These are phyloP conservation scores for Xylaria sp. DNA, from an alignment of 2,329 filamentous ascomycete genomes.

Conservation along the genomic window DNA sequence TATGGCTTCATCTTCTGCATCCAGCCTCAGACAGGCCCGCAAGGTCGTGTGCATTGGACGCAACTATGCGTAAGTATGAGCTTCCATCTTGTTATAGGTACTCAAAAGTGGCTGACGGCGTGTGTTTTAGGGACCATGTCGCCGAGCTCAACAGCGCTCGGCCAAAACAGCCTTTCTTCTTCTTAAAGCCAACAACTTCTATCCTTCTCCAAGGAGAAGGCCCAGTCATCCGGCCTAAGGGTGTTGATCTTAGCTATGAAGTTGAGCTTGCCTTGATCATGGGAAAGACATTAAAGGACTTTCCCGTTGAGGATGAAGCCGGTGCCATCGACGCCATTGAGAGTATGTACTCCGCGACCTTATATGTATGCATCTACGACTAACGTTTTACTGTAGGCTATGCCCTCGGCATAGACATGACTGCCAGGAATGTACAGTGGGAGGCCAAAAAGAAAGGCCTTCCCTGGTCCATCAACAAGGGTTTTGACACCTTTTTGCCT, in stretches of 20 bases:
- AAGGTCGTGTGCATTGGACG: constrained; percentile 94
- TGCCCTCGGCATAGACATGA: constrained; percentile 95
- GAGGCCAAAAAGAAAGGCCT: constrained; percentile 97
- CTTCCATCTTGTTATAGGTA: background rate
- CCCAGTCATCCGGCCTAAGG: constrained; percentile 82
- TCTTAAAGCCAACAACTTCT: constrained; percentile 91
- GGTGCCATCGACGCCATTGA: constrained; percentile 85
- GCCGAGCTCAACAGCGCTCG: constrained; percentile 87
- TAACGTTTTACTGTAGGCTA: constrained; percentile 68
- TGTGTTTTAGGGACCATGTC: constrained; percentile 81
- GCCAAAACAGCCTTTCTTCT: constrained; percentile 98
- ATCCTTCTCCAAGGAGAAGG: constrained; percentile 83
- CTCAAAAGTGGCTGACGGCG: constrained; percentile 10
- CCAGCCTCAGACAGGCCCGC: constrained; percentile 64
- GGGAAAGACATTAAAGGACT: constrained; percentile 80
- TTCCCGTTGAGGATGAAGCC: constrained; percentile 77
- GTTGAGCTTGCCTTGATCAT: constrained; percentile 93
- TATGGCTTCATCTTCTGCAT: constrained; percentile 53
- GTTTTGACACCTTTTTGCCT: constrained; percentile 97
- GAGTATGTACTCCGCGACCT: constrained; percentile 62
- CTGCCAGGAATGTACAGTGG: constrained; percentile 92
- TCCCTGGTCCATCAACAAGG: constrained; percentile 96
- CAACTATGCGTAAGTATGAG: constrained; percentile 85
- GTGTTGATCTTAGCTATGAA: constrained; percentile 91
- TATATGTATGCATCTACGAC: background rate